Percentiles rank a stretch among this genome's conserved stretches.
These are phyloP conservation scores for Leccinum colubrinum DNA, from an alignment of 1,284 basidiomycete genomes.

Conservation along the genomic window DNA sequence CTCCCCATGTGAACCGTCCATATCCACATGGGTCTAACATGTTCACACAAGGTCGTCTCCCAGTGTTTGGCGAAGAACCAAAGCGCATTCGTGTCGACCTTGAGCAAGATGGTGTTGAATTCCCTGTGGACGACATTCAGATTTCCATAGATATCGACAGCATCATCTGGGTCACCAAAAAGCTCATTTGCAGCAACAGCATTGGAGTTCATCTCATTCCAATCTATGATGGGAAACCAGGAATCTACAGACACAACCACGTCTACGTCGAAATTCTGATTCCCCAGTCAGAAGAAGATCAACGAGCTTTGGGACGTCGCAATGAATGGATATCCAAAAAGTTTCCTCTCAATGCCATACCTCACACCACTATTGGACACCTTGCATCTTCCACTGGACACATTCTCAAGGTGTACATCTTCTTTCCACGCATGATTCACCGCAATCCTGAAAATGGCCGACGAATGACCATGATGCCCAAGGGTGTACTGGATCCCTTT, in stretches of 20 bases:
- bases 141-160: slow-evolving; percentile 18
- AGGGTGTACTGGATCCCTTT: slow-evolving; percentile 9
- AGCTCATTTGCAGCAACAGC: background rate
- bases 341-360: background rate
- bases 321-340: background rate
- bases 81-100: slow-evolving; percentile 8
- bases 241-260: background rate
- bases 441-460: background rate
- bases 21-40: slow-evolving; percentile 2
- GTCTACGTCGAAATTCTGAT: background rate
- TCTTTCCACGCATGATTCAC: slow-evolving; percentile 22
- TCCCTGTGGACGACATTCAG: background rate
- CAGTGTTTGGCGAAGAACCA: background rate
- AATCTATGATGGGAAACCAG: background rate
- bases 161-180: slow-evolving; percentile 13
- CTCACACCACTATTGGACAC: background rate
- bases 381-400: background rate
- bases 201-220: slow-evolving; percentile 7
- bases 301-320: background rate
- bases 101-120: background rate
- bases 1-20: background rate
- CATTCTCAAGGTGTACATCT: slow-evolving; percentile 7
- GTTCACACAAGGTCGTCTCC: slow-evolving; percentile 3
- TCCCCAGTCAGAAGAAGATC: background rate
- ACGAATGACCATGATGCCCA: slow-evolving; percentile 6